These are phyloP conservation scores for Trametes cubensis DNA, from an alignment of 768 basidiomycete species.

Conservation along the genomic window DNA sequence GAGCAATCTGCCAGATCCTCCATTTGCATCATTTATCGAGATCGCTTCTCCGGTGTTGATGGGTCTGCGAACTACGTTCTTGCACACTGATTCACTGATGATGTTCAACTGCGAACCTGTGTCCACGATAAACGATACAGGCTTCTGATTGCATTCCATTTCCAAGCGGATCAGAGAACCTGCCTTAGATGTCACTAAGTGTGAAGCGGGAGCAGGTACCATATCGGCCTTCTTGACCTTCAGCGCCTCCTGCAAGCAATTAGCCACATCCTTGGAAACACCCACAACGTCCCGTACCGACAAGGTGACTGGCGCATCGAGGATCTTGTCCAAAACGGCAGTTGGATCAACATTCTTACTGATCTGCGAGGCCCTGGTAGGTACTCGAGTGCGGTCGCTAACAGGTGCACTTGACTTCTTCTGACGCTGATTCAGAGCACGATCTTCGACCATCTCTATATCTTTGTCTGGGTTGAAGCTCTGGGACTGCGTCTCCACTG, in stretches of 20 bases:
- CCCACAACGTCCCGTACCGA: constrained; percentile 9
- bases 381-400: neutral
- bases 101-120: constrained; percentile 23
- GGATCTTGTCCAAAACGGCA: constrained; percentile 2
- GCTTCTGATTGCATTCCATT: constrained; percentile 8
- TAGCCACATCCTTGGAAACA: constrained; percentile 16
- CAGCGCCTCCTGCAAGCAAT: constrained; percentile 5
- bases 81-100: neutral
- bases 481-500: neutral
- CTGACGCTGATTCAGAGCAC: constrained; percentile 2
- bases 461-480: constrained; percentile 6
- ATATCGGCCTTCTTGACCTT: constrained; percentile 2
- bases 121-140: constrained; percentile 11
- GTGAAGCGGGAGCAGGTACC: neutral
- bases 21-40: constrained; percentile 20
- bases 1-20: constrained; percentile 4
- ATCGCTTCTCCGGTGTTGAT: constrained; percentile 2
- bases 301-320: constrained; percentile 13
- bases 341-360: constrained; percentile 2
- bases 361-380: neutral
- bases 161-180: constrained; percentile 10
- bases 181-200: neutral
- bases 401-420: constrained; percentile 1
- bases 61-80: neutral
- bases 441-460: constrained; percentile 9